Conservation (phyloP, 2,329 filamentous ascomycete genomes). For the Fusarium sp. region DNA sequence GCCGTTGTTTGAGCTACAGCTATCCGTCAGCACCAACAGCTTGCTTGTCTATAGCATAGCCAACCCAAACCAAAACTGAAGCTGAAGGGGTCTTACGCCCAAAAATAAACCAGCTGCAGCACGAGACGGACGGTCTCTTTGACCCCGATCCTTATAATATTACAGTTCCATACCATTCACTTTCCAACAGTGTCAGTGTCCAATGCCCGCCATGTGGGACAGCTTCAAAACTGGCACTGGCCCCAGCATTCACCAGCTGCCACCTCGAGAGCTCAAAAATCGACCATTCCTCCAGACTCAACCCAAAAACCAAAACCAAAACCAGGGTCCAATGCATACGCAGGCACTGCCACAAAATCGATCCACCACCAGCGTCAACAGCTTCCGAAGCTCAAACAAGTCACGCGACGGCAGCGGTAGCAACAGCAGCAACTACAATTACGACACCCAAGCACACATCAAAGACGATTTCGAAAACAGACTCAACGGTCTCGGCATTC, state of each 20-base stretch:
- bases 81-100: slow-evolving; percentile 25
- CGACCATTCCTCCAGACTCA: slow-evolving; percentile 44
- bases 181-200: slow-evolving; percentile 12
- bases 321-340: neutral
- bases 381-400: slow-evolving; percentile 27
- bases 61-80: slow-evolving; percentile 20
- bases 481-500: slow-evolving; percentile 50
- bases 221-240: slow-evolving; percentile 44
- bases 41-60: slow-evolving; percentile 1
- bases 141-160: slow-evolving; percentile 23
- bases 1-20: neutral
- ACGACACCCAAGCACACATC: slow-evolving; percentile 34
- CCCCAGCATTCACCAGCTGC: slow-evolving; percentile 40
- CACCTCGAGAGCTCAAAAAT: slow-evolving; percentile 48
- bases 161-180: neutral
- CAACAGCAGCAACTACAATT: slow-evolving; percentile 13
- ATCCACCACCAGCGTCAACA: slow-evolving; percentile 34
- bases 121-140: slow-evolving; percentile 23
- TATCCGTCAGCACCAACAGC: slow-evolving; percentile 37
- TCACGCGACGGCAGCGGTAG: slow-evolving; percentile 29
- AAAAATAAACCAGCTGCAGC: slow-evolving; percentile 45
- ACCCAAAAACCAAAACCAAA: neutral
- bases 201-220: slow-evolving; percentile 49
- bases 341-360: slow-evolving; percentile 32
- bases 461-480: slow-evolving; percentile 48